Evolutionary conservation across 169 alveolate genomes (phyloP), one percentile per base, ranked within the genome.

Genomic region (Theileria orientalis): DNA sequence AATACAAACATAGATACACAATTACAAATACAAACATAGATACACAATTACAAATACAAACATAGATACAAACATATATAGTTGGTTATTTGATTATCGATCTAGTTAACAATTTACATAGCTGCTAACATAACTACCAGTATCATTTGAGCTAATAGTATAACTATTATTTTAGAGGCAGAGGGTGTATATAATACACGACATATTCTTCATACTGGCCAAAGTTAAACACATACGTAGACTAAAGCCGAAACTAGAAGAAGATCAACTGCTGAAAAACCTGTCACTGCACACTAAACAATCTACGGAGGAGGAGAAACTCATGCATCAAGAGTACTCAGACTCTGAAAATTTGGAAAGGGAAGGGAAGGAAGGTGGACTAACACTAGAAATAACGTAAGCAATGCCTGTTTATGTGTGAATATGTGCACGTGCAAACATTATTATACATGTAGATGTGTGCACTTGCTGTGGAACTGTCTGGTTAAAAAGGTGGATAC

Each of bases 381-480:
- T 37, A 37, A 37, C 44, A 25, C 41, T 56, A 32, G 66, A 56
- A 56, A 56, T 56, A 56, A 56, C 66, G 66, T 56, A 56, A 56
- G 32, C 3, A 27, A 2, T 40, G 46, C 3, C 32, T n/a, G n/a
- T n/a, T n/a, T n/a, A n/a, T n/a, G n/a, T n/a, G n/a, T n/a, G n/a
- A n/a, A n/a, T n/a, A n/a, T n/a, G n/a, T 51, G 9, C 9, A 25
- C 5, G 9, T 51, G 9, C 61, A 51, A 25, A 2, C 6, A 35
- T 29, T 9, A 44, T 3, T 42, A 1, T 8, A 13, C 2, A 29
- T 33, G 8, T 70, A 75, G 84, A 32, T 77, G 76, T 25, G 63
- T 77, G 33, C 86, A 77, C 59, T 76, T 76, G 41, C 80, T 77
- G 73, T 77, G 86, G 86, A 77, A 77, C 44, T 64, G 64, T 33